These are phyloP conservation scores for Candida sp. DNA, from an alignment of 1,139 yeast genomes.

Conservation along the genomic window DNA sequence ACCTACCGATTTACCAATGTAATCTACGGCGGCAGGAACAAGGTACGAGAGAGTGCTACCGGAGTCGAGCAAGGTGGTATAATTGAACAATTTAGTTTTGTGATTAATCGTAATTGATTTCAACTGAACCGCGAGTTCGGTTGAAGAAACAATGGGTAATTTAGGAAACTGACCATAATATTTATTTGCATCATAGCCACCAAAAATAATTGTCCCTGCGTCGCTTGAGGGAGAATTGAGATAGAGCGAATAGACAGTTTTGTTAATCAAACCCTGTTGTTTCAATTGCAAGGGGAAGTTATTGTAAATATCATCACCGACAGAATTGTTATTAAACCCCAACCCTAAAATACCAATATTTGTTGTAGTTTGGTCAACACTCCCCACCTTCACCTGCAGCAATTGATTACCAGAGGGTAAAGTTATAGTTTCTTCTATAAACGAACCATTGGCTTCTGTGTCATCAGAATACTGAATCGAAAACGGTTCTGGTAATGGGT, in stretches of 20 bases:
- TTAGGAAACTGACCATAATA: conserved; percentile 30
- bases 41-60: conserved; percentile 29
- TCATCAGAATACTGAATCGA: conserved; percentile 9
- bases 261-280: conserved; percentile 16
- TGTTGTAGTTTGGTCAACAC: conserved; percentile 8
- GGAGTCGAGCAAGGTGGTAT: conserved; percentile 15
- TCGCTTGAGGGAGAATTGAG: conserved; percentile 12
- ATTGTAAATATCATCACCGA: not conserved
- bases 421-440: conserved; percentile 45
- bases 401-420: conserved; percentile 10
- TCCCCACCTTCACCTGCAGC: conserved; percentile 13
- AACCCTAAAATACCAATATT: conserved; percentile 17
- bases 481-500: conserved; percentile 6
- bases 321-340: conserved; percentile 6
- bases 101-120: not conserved
- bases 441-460: conserved; percentile 41
- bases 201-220: conserved; percentile 42
- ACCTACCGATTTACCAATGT: conserved; percentile 19
- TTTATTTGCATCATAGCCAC: conserved; percentile 47
- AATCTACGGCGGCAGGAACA: conserved; percentile 13
- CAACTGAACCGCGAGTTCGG: conserved; percentile 1
- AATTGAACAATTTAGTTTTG: not conserved
- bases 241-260: conserved; percentile 18
- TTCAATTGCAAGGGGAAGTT: conserved; percentile 19
- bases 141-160: conserved; percentile 3